phyloP scores from a whole-genome alignment of 1,284 basidiomycete genomes.

The Ganoderma leucocontextum region DNA sequence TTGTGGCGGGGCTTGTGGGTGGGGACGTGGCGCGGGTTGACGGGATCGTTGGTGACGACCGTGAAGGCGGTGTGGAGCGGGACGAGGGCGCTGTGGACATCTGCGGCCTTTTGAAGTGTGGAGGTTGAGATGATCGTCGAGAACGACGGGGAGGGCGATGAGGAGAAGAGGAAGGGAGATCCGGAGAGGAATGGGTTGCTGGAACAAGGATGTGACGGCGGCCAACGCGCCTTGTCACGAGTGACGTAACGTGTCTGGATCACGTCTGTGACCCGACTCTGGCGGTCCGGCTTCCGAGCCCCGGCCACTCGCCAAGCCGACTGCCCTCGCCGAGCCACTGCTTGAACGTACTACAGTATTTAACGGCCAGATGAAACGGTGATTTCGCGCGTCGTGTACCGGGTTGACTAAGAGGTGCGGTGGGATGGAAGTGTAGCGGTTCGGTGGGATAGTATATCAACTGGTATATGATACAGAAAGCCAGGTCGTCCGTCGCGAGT shows the following conservation, averaged over 20 bases:
- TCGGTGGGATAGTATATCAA: too few species aligned
- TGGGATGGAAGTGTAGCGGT: too few species aligned
- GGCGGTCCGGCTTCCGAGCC: background rate
- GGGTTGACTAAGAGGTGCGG: too few species aligned
- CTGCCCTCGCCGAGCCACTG: too few species aligned
- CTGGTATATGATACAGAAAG: too few species aligned
- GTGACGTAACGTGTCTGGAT: slow-evolving; percentile 2
- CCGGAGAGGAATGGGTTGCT: background rate
- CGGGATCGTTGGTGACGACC: slow-evolving; percentile 14
- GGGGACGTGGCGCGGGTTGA: slow-evolving; percentile 33
- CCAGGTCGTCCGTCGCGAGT: too few species aligned
- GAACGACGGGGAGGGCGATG: background rate
- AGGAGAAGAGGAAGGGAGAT: background rate
- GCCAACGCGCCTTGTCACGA: background rate
- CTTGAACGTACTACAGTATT: too few species aligned
- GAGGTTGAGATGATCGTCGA: background rate
- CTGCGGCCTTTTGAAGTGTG: background rate
- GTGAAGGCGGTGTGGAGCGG: slow-evolving; percentile 18
- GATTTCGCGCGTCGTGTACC: too few species aligned
- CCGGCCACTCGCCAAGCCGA: too few species aligned
- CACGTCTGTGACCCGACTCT: background rate
- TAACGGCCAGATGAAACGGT: background rate
- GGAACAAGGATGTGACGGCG: background rate
- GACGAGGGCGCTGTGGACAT: slow-evolving; percentile 29
- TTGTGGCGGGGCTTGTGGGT: slow-evolving; percentile 25